Percentiles rank a stretch among this genome's conserved stretches.
phyloP scores from a whole-genome alignment of 192 early-diverging fungal species.

The Backusella westeae region DNA sequence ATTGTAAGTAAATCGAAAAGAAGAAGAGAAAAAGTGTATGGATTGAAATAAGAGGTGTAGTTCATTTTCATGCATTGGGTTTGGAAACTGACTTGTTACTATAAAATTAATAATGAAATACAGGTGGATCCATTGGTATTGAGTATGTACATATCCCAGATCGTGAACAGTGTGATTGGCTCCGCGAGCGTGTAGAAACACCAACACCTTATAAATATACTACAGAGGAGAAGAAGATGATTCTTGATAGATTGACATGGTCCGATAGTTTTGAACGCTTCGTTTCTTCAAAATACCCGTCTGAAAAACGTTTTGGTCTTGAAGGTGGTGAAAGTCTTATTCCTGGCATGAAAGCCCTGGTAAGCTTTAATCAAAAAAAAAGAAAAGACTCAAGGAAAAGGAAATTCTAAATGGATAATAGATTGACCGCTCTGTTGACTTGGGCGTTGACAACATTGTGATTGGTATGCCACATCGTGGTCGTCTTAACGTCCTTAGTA shows the following conservation, averaged over 20 bases:
- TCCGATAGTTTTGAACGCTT: slow-evolving; percentile 95
- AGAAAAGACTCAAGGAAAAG: not conserved
- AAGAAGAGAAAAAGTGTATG: not conserved
- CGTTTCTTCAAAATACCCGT: slow-evolving; percentile 93
- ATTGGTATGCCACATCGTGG: slow-evolving; percentile 99
- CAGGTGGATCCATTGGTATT: slow-evolving; percentile 83
- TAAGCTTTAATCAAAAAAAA: slow-evolving; percentile 33
- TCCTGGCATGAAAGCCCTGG: slow-evolving; percentile 96
- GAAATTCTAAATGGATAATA: slow-evolving; percentile 18
- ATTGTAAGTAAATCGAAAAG: slow-evolving; percentile 60
- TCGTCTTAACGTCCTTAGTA: slow-evolving; percentile 94
- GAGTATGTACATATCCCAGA: slow-evolving; percentile 99
- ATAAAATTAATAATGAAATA: not conserved
- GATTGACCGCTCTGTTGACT: slow-evolving; percentile 94
- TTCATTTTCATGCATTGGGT: too few relatives aligned
- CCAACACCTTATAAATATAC: slow-evolving; percentile 85
- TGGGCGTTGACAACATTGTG: slow-evolving; percentile 91
- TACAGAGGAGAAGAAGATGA: slow-evolving; percentile 84
- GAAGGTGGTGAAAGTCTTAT: slow-evolving; percentile 97
- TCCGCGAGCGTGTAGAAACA: slow-evolving; percentile 86
- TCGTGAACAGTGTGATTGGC: slow-evolving; percentile 94
- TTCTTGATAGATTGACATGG: slow-evolving; percentile 96
- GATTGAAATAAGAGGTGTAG: not conserved
- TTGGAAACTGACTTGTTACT: not conserved
- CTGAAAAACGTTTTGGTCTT: slow-evolving; percentile 95